phyloP scores from a whole-genome alignment of 2,329 filamentous ascomycete genomes.

The Alternaria novae-zelandiae region DNA sequence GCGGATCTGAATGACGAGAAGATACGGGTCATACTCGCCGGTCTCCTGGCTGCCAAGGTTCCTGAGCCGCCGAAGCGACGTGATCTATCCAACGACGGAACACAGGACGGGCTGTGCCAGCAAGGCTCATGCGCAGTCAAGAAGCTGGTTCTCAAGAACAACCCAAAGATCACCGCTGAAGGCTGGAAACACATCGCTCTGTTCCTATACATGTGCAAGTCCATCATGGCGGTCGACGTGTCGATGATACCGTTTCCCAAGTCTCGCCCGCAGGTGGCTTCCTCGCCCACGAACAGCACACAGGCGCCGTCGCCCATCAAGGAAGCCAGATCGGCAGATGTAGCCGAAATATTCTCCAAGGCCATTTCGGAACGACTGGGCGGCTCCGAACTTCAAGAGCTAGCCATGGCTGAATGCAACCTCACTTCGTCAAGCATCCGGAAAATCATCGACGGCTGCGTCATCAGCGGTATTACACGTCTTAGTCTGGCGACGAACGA shows the following conservation, averaged over 20 bases:
- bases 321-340: slow-evolving; percentile 52
- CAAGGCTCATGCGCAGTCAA: slow-evolving; percentile 75
- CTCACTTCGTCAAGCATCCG: slow-evolving; percentile 74
- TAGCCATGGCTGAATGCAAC: slow-evolving; percentile 82
- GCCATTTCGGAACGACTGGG: slow-evolving; percentile 78
- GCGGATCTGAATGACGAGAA: slow-evolving; percentile 88
- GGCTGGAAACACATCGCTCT: slow-evolving; percentile 92
- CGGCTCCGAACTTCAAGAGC: slow-evolving; percentile 77
- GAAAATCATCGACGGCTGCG: slow-evolving; percentile 80
- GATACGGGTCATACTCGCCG: slow-evolving; percentile 83
- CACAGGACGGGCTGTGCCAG: slow-evolving; percentile 22
- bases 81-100: slow-evolving; percentile 12
- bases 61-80: slow-evolving; percentile 61
- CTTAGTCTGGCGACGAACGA: slow-evolving; percentile 84
- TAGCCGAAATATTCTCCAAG: slow-evolving; percentile 72
- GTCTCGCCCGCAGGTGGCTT: slow-evolving; percentile 16
- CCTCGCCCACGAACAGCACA: slow-evolving; percentile 20
- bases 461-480: slow-evolving; percentile 76
- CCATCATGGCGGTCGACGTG: slow-evolving; percentile 83
- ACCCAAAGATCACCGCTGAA: slow-evolving; percentile 78
- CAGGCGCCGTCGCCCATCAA: slow-evolving; percentile 10
- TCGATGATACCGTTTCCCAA: slow-evolving; percentile 76
- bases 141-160: slow-evolving; percentile 87
- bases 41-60: slow-evolving; percentile 79
- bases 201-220: slow-evolving; percentile 88